Evolutionary conservation across 139 green algal genomes (phyloP).

Genomic region (Chlorella sp.): DNA sequence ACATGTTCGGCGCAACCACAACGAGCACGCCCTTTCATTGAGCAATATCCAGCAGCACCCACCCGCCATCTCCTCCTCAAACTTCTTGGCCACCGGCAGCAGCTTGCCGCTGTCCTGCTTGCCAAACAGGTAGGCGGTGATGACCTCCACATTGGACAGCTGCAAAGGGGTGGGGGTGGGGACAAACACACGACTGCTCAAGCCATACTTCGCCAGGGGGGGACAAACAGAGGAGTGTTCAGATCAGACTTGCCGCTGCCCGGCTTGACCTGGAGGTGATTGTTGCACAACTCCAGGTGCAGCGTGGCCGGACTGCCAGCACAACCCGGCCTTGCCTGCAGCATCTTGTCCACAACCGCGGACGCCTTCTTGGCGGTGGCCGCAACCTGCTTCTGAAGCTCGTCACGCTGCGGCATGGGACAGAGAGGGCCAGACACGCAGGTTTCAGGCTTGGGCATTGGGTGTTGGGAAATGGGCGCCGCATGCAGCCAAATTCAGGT

Average conservation of each 20-base stretch:
- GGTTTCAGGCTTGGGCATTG: not conserved
- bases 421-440: not conserved
- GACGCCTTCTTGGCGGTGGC: constrained; percentile 47
- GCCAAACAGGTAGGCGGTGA: constrained; percentile 74
- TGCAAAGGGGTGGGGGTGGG: not conserved
- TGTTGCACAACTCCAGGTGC: too few relatives aligned
- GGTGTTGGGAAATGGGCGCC: not conserved
- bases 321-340: too few relatives aligned
- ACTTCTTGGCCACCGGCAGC: constrained; percentile 34
- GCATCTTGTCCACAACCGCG: constrained; percentile 68
- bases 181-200: too few relatives aligned
- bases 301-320: too few relatives aligned
- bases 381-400: constrained; percentile 45
- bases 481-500: not conserved
- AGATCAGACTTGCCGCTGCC: too few relatives aligned
- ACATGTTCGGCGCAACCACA: too few relatives aligned
- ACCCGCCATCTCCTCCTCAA: constrained; percentile 29
- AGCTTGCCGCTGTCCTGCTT: not conserved
- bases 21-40: too few relatives aligned
- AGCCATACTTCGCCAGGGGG: too few relatives aligned
- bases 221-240: too few relatives aligned
- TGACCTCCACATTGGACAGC: constrained; percentile 75
- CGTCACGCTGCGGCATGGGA: constrained; percentile 33
- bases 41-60: not conserved
- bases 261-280: too few relatives aligned